A percentile compares a stretch with the other conserved stretches of the same genome.
Conservation (phyloP, 495 filamentous ascomycete species). For the Ramalina intermedia region DNA sequence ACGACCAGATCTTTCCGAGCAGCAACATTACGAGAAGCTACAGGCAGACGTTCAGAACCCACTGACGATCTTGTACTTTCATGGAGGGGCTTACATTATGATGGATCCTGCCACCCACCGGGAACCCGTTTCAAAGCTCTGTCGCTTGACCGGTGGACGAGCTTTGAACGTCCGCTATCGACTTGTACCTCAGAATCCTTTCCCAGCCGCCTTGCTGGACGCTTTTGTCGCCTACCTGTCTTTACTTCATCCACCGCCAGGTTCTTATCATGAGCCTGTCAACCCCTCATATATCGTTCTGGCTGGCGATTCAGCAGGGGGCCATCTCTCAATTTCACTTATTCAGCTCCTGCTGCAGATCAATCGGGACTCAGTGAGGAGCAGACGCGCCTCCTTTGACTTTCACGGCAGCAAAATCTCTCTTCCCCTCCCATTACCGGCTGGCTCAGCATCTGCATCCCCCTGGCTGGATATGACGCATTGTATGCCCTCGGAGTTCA, state of each 20-base stretch:
- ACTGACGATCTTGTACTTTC: conserved; percentile 71
- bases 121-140: conserved; percentile 28
- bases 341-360: conserved; percentile 63
- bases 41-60: conserved; percentile 52
- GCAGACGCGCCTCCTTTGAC: conserved; percentile 44
- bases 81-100: conserved; percentile 75
- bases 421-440: conserved; percentile 52
- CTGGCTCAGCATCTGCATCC: conserved; percentile 46
- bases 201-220: conserved; percentile 72
- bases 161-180: conserved; percentile 76
- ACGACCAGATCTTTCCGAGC: conserved; percentile 47
- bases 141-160: conserved; percentile 38
- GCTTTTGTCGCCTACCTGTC: conserved; percentile 70
- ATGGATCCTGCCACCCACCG: conserved; percentile 64
- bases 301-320: conserved; percentile 80
- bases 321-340: conserved; percentile 57
- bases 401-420: conserved; percentile 38
- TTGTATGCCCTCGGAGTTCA: conserved; percentile 51
- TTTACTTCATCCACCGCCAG: conserved; percentile 65
- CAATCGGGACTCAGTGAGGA: conserved; percentile 26
- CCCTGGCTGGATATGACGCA: conserved; percentile 70
- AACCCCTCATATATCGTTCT: conserved; percentile 58
- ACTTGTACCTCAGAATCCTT: conserved; percentile 70
- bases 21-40: conserved; percentile 55
- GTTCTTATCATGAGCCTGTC: conserved; percentile 56